Conservation (phyloP, 805 yeast species). For the Metschnikowia proteae region DNA sequence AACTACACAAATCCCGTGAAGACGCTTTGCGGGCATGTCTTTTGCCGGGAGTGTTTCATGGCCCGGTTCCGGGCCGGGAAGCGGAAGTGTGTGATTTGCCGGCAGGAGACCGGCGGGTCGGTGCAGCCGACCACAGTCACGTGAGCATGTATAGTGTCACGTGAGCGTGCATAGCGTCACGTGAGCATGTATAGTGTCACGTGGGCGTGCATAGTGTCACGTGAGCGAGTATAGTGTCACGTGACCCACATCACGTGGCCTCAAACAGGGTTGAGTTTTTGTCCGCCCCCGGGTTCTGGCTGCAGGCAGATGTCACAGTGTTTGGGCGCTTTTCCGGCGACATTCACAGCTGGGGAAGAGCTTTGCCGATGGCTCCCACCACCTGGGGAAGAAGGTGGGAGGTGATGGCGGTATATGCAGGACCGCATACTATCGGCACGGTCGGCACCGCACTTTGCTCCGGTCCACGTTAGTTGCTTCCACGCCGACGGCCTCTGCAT, state of each 20-base stretch:
- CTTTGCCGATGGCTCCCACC: no score
- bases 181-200: no score
- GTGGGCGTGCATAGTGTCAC: no score
- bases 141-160: background rate
- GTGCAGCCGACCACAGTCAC: slow-evolving; percentile 44
- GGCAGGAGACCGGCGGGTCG: slow-evolving; percentile 55
- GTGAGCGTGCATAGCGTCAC: no score
- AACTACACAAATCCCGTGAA: slow-evolving; percentile 55
- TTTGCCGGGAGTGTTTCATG: slow-evolving; percentile 61
- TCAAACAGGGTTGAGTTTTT: no score
- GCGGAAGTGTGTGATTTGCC: slow-evolving; percentile 55
- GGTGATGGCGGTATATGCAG: background rate
- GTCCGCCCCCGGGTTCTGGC: no score
- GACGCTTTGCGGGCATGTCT: slow-evolving; percentile 60
- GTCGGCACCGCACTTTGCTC: background rate
- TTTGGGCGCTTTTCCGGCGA: no score
- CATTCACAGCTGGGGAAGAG: no score
- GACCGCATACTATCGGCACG: background rate
- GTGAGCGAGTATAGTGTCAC: no score
- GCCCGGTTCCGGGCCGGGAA: slow-evolving; percentile 37
- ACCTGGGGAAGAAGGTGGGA: no score
- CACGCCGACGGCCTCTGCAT: background rate
- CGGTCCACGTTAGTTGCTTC: background rate
- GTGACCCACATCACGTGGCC: background rate
- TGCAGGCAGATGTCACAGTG: no score